Evolutionary conservation across 805 yeast genomes (phyloP), one percentile per base, ranked within the genome.

Genomic region (Yamadazyma philogaea): DNA sequence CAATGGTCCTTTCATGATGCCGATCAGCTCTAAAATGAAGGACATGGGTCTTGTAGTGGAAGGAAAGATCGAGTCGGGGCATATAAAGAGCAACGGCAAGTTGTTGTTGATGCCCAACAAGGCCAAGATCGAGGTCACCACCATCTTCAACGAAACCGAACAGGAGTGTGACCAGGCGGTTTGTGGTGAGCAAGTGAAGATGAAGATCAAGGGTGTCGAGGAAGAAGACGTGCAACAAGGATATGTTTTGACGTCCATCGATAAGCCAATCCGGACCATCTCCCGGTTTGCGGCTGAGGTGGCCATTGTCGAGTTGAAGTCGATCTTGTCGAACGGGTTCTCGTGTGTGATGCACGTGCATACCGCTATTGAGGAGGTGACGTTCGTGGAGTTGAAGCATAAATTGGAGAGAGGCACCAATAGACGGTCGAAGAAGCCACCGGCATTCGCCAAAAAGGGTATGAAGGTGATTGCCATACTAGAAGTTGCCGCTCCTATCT

Each of bases 261-360:
- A 79, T 64, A 79, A 81, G 60, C 99, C 99, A 31, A 95, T 93
- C 37, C 87, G 86, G 60, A 87, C 95, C 22, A 95, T 87, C 34
- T 84, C 95, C 18, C 79, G 76, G 54, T 93, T 93, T 61, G 96
- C 88, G 70, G 98, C 98, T 5, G 96, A 91, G 68, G 79, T 93
- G 51, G 98, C 97, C 43, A 87, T 93, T 68, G 96, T 93, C 45
- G 99, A 93, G 71, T 80, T 93, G 66, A 89, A 87, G 70, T 85
- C 96, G 15, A 93, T 93, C 59, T 74, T 93, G 59, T 87, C 99
- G 4, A 82, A 95, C 39, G 99, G 99, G 44, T 93, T 82, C 74
- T 82, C 96, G 11, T 93, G 98, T 78, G 97, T 93, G 43, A 91
- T 93, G 96, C 99, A 93, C 61, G 84, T 93, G 55, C 99, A 93